These are phyloP conservation scores for Gynandropsis gynandra DNA, from an alignment of 345 rosid genomes.

Conservation along the genomic window DNA sequence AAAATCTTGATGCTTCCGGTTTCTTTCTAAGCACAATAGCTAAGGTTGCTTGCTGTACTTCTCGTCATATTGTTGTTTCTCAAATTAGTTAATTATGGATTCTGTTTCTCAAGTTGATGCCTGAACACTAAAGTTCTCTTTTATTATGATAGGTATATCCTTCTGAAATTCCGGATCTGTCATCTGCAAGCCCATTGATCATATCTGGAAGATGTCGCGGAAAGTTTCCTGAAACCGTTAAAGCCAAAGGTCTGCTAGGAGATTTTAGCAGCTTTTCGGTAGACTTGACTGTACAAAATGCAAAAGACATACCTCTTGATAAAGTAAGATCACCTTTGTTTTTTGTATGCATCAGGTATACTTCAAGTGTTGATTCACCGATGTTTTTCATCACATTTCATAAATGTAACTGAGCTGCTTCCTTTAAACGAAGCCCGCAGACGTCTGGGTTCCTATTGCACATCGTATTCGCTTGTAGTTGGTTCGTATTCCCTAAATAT, in stretches of 20 bases:
- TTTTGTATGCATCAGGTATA: background rate
- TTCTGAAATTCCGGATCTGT: slow-evolving; percentile 52
- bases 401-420: background rate
- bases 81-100: background rate
- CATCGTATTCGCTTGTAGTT: too few relatives aligned
- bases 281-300: slow-evolving; percentile 49
- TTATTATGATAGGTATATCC: slow-evolving; percentile 46
- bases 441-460: too few relatives aligned
- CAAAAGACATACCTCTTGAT: slow-evolving; percentile 53
- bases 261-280: slow-evolving; percentile 41
- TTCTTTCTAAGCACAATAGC: background rate
- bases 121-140: slow-evolving; percentile 8
- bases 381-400: background rate
- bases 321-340: slow-evolving; percentile 31
- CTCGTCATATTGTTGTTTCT: background rate
- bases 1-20: background rate
- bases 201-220: slow-evolving; percentile 65
- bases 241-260: slow-evolving; percentile 48
- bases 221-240: slow-evolving; percentile 46
- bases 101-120: slow-evolving; percentile 1
- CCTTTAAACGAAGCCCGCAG: too few relatives aligned
- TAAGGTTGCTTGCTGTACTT: slow-evolving; percentile 12
- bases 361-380: background rate
- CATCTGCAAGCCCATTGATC: slow-evolving; percentile 46
- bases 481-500: slow-evolving; percentile 6